phyloP scores from a whole-genome alignment of 495 filamentous ascomycete genomes.

The Penicillium daleae region DNA sequence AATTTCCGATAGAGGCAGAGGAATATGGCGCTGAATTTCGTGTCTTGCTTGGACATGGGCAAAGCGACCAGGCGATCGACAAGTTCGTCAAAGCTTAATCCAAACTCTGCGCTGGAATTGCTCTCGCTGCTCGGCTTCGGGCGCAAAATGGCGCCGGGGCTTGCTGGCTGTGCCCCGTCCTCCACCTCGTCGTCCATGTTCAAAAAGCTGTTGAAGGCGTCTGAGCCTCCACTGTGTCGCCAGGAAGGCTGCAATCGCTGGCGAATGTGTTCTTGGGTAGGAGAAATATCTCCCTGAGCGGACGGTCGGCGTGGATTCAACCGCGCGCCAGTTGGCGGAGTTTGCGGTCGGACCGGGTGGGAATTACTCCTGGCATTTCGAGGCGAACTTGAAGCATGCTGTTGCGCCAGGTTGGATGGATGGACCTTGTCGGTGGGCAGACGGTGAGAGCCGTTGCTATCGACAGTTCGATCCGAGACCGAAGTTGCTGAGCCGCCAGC shows the following conservation, averaged over 20 bases:
- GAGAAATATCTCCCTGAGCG: conserved; percentile 34
- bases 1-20: conserved; percentile 96
- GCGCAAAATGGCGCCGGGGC: conserved; percentile 37
- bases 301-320: conserved; percentile 42
- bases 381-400: conserved; percentile 38
- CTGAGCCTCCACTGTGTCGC: conserved; percentile 47
- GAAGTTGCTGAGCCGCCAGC: conserved; percentile 42
- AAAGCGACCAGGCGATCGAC: conserved; percentile 82
- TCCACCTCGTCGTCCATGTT: conserved; percentile 53
- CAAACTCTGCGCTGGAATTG: conserved; percentile 48
- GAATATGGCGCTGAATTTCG: conserved; percentile 84
- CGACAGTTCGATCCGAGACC: conserved; percentile 37
- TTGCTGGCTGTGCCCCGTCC: conserved; percentile 33
- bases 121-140: conserved; percentile 41
- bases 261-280: conserved; percentile 35
- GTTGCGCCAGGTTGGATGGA: conserved; percentile 39
- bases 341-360: conserved; percentile 49
- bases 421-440: conserved; percentile 37
- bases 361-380: conserved; percentile 53
- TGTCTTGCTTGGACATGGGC: conserved; percentile 81
- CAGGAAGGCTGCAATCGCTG: conserved; percentile 44
- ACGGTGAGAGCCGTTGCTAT: conserved; percentile 45
- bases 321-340: conserved; percentile 42
- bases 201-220: conserved; percentile 50
- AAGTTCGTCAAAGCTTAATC: conserved; percentile 82